phyloP scores from a whole-genome alignment of 495 filamentous ascomycete genomes.

The Penicillium pancosmium region DNA sequence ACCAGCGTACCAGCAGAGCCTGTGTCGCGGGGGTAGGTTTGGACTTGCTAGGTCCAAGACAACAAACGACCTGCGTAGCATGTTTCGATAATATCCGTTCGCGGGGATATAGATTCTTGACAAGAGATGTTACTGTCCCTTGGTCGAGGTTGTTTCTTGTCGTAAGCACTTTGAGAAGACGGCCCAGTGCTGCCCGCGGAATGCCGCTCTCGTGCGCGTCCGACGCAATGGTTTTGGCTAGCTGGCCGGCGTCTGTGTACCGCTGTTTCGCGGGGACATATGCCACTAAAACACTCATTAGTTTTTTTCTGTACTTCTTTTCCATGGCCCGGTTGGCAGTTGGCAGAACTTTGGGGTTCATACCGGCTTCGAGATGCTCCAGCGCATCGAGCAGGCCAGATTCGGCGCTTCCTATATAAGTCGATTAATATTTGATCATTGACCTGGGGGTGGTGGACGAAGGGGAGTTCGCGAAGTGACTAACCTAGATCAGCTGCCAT shows the following conservation, averaged over 20 bases:
- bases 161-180: slow-evolving; percentile 69
- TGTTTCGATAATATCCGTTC: slow-evolving; percentile 61
- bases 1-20: slow-evolving; percentile 73
- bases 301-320: not conserved
- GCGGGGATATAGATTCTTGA: slow-evolving; percentile 77
- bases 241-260: slow-evolving; percentile 42
- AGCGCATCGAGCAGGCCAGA: slow-evolving; percentile 41
- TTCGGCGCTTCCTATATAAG: slow-evolving; percentile 18
- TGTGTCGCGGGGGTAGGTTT: slow-evolving; percentile 76
- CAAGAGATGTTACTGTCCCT: slow-evolving; percentile 61
- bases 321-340: not conserved
- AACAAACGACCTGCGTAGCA: slow-evolving; percentile 69
- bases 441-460: not conserved
- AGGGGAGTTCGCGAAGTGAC: not conserved
- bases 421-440: not conserved
- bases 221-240: slow-evolving; percentile 46
- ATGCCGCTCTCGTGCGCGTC: slow-evolving; percentile 70
- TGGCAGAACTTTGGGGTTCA: not conserved
- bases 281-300: slow-evolving; percentile 36
- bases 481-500: not conserved
- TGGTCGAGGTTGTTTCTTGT: slow-evolving; percentile 73
- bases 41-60: slow-evolving; percentile 74
- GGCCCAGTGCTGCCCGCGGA: slow-evolving; percentile 56
- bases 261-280: slow-evolving; percentile 45
- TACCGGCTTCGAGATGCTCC: slow-evolving; percentile 50